Conservation (phyloP, 257 asterid species). For the Fraxinus quadrangulata region DNA sequence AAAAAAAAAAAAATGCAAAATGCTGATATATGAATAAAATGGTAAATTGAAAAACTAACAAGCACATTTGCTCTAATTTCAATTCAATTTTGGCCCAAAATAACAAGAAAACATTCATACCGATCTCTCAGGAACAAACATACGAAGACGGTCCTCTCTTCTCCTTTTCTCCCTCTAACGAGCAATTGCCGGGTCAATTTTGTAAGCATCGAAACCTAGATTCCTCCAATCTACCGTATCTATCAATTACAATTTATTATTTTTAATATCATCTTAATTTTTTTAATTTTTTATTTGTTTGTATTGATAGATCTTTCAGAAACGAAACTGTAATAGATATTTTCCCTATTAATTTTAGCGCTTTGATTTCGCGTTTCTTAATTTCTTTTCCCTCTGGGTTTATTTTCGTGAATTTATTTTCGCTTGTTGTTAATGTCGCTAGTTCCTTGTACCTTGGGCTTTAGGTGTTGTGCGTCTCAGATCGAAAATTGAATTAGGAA, state of each 20-base stretch:
- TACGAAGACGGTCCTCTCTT: background rate
- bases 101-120: constrained; percentile 20
- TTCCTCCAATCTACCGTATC: constrained; percentile 19
- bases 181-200: constrained; percentile 27
- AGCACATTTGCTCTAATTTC: constrained; percentile 3
- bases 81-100: constrained; percentile 30
- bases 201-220: constrained; percentile 50
- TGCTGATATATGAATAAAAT: background rate
- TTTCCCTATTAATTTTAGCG: constrained; percentile 1
- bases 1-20: too few relatives aligned
- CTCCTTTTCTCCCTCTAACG: constrained; percentile 18
- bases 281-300: constrained; percentile 1
- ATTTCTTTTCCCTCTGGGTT: constrained; percentile 6
- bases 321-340: background rate
- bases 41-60: background rate
- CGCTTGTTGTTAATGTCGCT: constrained; percentile 20
- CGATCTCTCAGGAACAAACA: constrained; percentile 29
- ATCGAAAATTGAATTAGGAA: constrained; percentile 24
- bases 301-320: constrained; percentile 35
- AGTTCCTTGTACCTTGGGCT: constrained; percentile 24
- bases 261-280: background rate
- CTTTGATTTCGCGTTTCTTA: constrained; percentile 7
- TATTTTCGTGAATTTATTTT: constrained; percentile 8
- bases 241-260: background rate
- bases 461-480: constrained; percentile 30